Evolutionary conservation across 2,329 filamentous ascomycete genomes (phyloP).

Genomic region (Beauveria sp.): DNA sequence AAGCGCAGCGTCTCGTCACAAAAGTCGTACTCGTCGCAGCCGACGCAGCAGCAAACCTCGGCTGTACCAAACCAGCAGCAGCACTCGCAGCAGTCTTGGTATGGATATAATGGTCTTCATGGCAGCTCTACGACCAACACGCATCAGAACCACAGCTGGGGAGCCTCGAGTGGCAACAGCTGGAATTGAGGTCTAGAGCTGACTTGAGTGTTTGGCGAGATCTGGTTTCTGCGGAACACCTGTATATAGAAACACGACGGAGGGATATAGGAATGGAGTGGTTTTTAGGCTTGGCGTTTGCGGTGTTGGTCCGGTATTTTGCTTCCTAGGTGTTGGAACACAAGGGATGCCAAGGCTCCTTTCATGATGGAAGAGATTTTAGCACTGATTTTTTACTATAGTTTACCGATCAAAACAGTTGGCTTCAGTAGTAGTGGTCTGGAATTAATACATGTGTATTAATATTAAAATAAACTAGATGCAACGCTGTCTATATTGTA

Average conservation of each 20-base stretch:
- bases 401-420: background rate
- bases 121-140: background rate
- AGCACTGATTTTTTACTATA: background rate
- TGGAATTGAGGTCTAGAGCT: background rate
- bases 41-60: background rate
- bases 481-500: slow-evolving; percentile 1
- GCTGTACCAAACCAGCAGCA: background rate
- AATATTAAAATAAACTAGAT: background rate
- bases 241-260: background rate
- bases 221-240: background rate
- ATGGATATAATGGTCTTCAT: slow-evolving; percentile 1
- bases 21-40: background rate
- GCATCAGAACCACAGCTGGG: background rate
- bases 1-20: background rate
- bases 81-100: background rate
- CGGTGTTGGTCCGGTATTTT: background rate
- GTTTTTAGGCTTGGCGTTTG: background rate
- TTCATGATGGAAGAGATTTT: background rate
- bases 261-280: background rate
- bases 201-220: background rate
- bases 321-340: background rate
- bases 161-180: background rate
- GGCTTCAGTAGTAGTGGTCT: background rate
- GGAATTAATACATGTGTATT: background rate
- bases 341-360: background rate